A percentile compares a stretch with the other conserved stretches of the same genome.
These are phyloP conservation scores for Lentinus brumalis DNA, from an alignment of 768 basidiomycete genomes.

Conservation along the genomic window DNA sequence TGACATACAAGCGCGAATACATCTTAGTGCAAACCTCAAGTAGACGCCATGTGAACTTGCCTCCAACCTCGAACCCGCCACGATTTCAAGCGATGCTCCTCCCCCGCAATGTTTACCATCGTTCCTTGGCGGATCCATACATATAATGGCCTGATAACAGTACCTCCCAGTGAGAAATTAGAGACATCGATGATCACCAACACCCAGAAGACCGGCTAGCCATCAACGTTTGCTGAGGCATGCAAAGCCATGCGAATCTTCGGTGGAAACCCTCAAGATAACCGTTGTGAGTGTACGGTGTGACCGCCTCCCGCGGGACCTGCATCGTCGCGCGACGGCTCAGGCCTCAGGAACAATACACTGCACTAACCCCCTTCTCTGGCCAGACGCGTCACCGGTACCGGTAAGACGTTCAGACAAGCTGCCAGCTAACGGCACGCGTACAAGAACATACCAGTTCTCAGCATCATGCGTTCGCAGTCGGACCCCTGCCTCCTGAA, in stretches of 20 bases:
- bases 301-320: background rate
- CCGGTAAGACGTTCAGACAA: background rate
- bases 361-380: background rate
- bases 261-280: background rate
- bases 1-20: constrained; percentile 16
- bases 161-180: too few relatives aligned
- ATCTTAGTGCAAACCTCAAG: background rate
- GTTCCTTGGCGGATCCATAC: too few relatives aligned
- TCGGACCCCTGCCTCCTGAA: background rate
- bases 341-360: background rate
- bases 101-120: too few relatives aligned
- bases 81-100: too few relatives aligned
- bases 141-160: too few relatives aligned
- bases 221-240: too few relatives aligned
- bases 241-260: background rate
- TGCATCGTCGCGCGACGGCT: background rate
- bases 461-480: background rate
- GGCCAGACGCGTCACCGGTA: too few relatives aligned
- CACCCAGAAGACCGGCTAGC: too few relatives aligned
- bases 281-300: background rate
- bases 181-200: too few relatives aligned
- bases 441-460: background rate
- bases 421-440: background rate
- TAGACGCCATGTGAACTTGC: too few relatives aligned
- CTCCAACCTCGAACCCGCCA: too few relatives aligned